Evolutionary conservation across 2,329 filamentous ascomycete species (phyloP), one percentile per base, ranked within the genome.

Genomic region (Penicillium brevicompactum): DNA sequence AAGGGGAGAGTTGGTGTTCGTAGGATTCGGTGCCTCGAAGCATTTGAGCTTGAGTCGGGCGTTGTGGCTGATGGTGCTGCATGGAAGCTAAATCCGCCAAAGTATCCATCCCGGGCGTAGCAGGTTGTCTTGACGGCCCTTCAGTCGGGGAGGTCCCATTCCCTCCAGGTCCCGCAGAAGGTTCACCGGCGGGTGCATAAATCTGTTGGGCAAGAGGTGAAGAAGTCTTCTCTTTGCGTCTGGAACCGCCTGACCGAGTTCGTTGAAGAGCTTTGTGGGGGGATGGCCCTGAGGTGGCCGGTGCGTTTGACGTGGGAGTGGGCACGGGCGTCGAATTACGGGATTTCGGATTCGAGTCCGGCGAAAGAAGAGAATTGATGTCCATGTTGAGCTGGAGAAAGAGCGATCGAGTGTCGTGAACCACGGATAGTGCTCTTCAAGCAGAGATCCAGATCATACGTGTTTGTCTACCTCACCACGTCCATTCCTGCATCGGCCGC

Each of bases 91-190:
- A 65, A 57, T 80, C 78, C 27, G 77, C 77, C 51, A 80, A 64
- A n/a, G 76, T 75, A 58, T 80, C 78, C 71, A 80, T 79, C n/a
- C 75, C 77, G 2, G 75, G 72, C 4, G 77, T 78, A 11, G 78
- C 77, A 2, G 74, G 69, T 38, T 76, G 73, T 58, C 76, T 69
- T 21, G 71, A 66, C n/a, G 70, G 63, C 42, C 68, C 64, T 7
- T 74, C 70, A 38, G 66, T 63, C 16, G 71, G 68, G 3, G 74
- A 69, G 31, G 75, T 75, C 44, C 69, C 74, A 51, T 62, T 73
- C 37, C 66, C 67, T 42, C 66, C 60, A 8, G 61, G 45, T n/a
- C 59, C 52, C 55, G 75, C 73, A 1, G 76, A 75, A 8, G 74
- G 65, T 40, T 76, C 70, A 27, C 72, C 71, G n/a, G 69, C 60